phyloP scores from a whole-genome alignment of 495 filamentous ascomycete species.

The Jackrogersella minutella region DNA sequence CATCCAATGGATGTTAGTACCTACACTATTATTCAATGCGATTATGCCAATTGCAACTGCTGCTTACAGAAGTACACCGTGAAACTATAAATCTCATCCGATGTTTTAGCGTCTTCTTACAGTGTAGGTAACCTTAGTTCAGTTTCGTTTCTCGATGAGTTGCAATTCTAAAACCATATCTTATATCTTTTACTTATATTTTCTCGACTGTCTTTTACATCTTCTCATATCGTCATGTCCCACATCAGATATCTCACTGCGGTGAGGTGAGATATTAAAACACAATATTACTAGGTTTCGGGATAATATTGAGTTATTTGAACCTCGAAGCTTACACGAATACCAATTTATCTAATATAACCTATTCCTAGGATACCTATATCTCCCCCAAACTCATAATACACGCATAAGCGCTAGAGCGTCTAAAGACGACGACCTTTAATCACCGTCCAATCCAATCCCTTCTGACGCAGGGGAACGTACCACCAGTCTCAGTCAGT shows the following conservation, averaged over 20 bases:
- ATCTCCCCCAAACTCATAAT: background rate
- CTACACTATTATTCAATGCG: background rate
- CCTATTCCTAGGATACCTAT: conserved; percentile 1
- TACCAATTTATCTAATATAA: background rate
- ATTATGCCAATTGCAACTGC: background rate
- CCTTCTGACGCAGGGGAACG: conserved; percentile 37
- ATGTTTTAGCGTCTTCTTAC: conserved; percentile 8
- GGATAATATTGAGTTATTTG: background rate
- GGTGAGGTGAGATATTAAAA: background rate
- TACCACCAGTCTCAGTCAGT: conserved; percentile 33
- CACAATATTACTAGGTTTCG: background rate
- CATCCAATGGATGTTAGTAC: background rate
- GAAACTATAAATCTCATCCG: background rate
- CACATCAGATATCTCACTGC: background rate
- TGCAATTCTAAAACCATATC: too few species aligned
- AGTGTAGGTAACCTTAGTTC: too few species aligned
- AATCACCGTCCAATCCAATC: conserved; percentile 32
- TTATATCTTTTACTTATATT: background rate
- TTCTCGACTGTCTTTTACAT: background rate
- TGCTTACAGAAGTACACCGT: too few species aligned
- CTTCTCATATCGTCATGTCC: too few species aligned
- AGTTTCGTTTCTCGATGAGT: too few species aligned
- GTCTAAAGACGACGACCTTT: conserved; percentile 14
- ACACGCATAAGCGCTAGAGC: conserved; percentile 28
- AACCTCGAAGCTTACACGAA: conserved; percentile 1